phyloP scores from a whole-genome alignment of 2,329 filamentous ascomycete genomes.

The Fusarium sp. region DNA sequence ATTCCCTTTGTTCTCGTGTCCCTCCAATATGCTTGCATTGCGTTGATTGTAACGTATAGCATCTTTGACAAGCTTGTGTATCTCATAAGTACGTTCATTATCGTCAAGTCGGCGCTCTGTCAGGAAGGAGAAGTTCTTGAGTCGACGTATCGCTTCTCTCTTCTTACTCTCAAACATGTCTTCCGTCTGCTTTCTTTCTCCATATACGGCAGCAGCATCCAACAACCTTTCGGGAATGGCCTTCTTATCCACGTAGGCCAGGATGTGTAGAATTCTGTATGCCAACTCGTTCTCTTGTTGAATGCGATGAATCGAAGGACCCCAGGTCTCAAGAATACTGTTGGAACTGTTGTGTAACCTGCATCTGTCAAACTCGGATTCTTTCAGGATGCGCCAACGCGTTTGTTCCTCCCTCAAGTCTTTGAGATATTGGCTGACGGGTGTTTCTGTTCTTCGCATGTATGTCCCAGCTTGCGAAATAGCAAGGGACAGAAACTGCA shows the following conservation, averaged over 20 bases:
- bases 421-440: conserved; percentile 43
- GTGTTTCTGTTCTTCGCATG: conserved; percentile 44
- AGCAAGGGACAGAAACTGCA: conserved; percentile 48
- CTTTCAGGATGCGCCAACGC: conserved; percentile 41
- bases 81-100: conserved; percentile 40
- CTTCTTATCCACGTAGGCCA: conserved; percentile 51
- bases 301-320: conserved; percentile 50
- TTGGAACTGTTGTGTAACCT: conserved; percentile 46
- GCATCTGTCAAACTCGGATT: conserved; percentile 44
- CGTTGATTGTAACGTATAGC: conserved; percentile 38
- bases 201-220: conserved; percentile 11
- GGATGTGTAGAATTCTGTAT: conserved; percentile 46
- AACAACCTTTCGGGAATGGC: conserved; percentile 48
- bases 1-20: fast-evolving
- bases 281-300: conserved; percentile 43
- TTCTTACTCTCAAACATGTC: not conserved
- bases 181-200: not conserved
- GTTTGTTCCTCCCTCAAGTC: conserved; percentile 37
- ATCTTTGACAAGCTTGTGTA: conserved; percentile 50
- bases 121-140: conserved; percentile 52
- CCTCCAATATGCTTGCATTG: not conserved
- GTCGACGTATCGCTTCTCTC: conserved; percentile 42
- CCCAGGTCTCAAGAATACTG: conserved; percentile 51
- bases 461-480: conserved; percentile 50
- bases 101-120: conserved; percentile 7